These are phyloP conservation scores for Silybum marianum DNA, from an alignment of 129 eudicot genomes.

Conservation along the genomic window DNA sequence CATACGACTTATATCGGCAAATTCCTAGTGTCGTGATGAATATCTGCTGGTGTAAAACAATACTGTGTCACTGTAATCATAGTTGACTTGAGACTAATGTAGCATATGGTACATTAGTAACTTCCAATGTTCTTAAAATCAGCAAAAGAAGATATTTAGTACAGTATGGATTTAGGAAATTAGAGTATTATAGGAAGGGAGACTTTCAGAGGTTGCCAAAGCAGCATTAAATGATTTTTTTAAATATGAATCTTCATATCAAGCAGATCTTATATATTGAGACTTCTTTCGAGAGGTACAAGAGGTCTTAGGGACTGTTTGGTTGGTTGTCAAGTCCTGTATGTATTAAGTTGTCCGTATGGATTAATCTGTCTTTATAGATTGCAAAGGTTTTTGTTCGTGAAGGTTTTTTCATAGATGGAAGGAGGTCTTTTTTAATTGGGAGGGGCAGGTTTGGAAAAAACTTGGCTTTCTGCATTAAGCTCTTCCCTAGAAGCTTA, in stretches of 20 bases:
- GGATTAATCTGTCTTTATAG: not conserved
- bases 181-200: slow-evolving; percentile 1
- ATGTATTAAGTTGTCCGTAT: not conserved
- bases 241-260: not conserved
- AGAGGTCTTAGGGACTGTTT: not conserved
- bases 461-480: too few species aligned
- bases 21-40: not conserved
- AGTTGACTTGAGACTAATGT: not conserved
- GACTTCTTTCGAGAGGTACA: not conserved
- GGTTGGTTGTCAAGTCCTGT: not conserved
- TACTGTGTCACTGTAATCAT: not conserved
- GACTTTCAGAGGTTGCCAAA: not conserved
- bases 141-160: not conserved
- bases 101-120: not conserved
- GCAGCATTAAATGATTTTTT: not conserved
- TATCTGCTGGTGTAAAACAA: not conserved
- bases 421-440: too few species aligned
- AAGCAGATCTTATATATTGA: not conserved
- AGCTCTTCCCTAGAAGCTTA: too few species aligned
- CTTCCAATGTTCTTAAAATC: not conserved
- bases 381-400: too few species aligned
- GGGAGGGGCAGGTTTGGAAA: too few species aligned
- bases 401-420: too few species aligned
- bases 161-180: not conserved
- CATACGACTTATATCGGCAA: not conserved